Evolutionary conservation across 169 alveolate species (phyloP).

Genomic region (Plasmodium inui): DNA sequence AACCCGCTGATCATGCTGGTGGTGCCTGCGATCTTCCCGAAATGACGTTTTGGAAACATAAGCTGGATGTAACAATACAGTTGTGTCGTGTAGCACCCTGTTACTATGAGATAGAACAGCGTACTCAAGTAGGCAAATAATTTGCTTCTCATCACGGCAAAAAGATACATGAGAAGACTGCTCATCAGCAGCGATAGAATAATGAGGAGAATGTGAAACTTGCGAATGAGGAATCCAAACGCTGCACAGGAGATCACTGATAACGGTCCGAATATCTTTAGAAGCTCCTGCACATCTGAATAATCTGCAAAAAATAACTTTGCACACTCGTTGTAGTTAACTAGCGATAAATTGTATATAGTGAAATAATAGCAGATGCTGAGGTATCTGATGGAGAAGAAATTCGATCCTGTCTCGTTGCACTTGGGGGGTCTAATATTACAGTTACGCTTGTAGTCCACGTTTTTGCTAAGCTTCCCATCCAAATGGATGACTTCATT

Average conservation of each 20-base stretch:
- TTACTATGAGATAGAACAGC: conserved; percentile 73
- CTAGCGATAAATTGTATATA: conserved; percentile 62
- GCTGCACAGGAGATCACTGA: conserved; percentile 49
- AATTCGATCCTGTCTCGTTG: background rate
- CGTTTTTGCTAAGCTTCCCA: background rate
- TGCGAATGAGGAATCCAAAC: conserved; percentile 47
- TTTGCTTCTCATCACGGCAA: conserved; percentile 53
- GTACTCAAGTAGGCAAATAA: conserved; percentile 75
- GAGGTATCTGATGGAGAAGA: conserved; percentile 48
- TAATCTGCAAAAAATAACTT: conserved; percentile 66
- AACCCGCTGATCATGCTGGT: conserved; percentile 80
- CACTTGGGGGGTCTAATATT: background rate
- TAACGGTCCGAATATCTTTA: conserved; percentile 65
- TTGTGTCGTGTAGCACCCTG: conserved; percentile 80
- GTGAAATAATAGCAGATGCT: conserved; percentile 71
- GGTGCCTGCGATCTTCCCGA: conserved; percentile 81
- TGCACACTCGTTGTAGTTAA: conserved; percentile 70
- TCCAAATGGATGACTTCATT: background rate
- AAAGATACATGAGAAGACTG: conserved; percentile 74
- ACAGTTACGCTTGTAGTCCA: background rate
- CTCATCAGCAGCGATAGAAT: conserved; percentile 51
- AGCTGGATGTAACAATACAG: conserved; percentile 77
- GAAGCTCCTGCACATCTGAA: conserved; percentile 32
- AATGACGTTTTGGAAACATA: conserved; percentile 76
- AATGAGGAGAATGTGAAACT: conserved; percentile 29